Evolutionary conservation across 1,139 yeast genomes (phyloP), one percentile per base, ranked within the genome.

Genomic region (Hansenula lynferdii): DNA sequence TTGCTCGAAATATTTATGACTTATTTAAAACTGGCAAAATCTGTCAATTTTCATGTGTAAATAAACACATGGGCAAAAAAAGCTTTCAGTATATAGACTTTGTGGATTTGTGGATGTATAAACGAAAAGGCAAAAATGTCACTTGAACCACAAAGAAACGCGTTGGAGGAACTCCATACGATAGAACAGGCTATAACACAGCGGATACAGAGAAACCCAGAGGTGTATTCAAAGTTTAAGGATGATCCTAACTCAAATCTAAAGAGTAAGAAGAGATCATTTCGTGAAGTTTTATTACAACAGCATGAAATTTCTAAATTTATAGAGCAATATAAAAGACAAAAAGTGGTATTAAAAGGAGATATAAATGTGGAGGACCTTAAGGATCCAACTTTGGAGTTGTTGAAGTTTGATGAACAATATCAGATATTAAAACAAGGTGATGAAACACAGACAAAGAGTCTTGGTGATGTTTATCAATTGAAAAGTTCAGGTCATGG

Each of bases 221-320:
- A 60, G 26, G 47, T 77, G 9, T 67, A 69, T 37, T 72, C 74
- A 3, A 56, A 42, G 50, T 44, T 39, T 45, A 43, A 41, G 42
- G 42, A 39, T 46, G 52, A 43, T 41, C 44, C 37, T 34, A 36
- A 61, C 45, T 28, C 61, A 37, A 46, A 56, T 42, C 41, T 47
- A 45, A 42, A 42, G 34, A 54, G 48, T 45, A 69, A 64, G 42
- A 68, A 61, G 45, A 57, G 78, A 44, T 61, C 71, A 26, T 52
- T 48, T 46, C 67, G 58, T 40, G 74, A 58, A 50, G 54, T 42
- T 50, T 51, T 77, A 11, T 48, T 78, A 14, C 94, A 85, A 48
- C 80, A 81, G 49, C 85, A 82, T 57, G 97, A 90, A 56, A 67
- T 86, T 5, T 64, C 67, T 15, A 51, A 58, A 35, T 74, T 90